phyloP scores from a whole-genome alignment of 1,284 basidiomycete species.

The Ceratobasidium theobromae region DNA sequence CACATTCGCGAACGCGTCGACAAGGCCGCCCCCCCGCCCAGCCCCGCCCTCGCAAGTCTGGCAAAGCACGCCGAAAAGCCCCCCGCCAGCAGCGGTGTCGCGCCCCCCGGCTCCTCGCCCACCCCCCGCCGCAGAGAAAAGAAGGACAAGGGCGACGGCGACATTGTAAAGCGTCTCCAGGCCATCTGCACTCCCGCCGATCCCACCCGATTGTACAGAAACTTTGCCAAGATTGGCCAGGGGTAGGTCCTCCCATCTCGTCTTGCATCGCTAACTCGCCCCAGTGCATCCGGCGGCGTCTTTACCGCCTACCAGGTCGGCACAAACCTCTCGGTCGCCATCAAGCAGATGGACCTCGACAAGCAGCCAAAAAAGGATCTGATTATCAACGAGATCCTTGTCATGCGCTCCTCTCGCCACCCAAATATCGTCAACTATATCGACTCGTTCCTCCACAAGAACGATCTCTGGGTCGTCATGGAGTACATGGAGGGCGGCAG shows the following conservation, averaged over 20 bases:
- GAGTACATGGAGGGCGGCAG: conserved; percentile 92
- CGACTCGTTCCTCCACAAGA: conserved; percentile 96
- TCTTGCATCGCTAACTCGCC: not conserved
- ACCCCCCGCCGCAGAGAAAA: conserved; percentile 85
- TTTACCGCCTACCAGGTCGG: conserved; percentile 98
- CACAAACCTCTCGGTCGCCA: conserved; percentile 90
- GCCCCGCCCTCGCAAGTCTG: conserved; percentile 58
- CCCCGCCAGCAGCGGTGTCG: not conserved
- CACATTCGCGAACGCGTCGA: conserved; percentile 25
- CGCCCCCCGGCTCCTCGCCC: conserved; percentile 50
- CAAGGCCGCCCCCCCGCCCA: conserved; percentile 38
- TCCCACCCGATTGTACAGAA: conserved; percentile 90
- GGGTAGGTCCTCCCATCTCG: conserved; percentile 60
- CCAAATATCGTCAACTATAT: conserved; percentile 99
- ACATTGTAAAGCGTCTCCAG: conserved; percentile 88
- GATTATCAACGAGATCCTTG: conserved; percentile 93
- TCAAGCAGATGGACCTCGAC: conserved; percentile 99
- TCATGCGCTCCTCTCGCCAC: conserved; percentile 83
- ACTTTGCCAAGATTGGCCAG: conserved; percentile 95
- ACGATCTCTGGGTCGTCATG: conserved; percentile 99
- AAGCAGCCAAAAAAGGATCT: conserved; percentile 99
- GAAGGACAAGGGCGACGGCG: conserved; percentile 72
- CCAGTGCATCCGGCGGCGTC: conserved; percentile 89
- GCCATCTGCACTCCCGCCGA: conserved; percentile 98
- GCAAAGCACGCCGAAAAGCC: conserved; percentile 51